Conservation (phyloP, 805 yeast genomes). For the Candida ipomoeae region DNA sequence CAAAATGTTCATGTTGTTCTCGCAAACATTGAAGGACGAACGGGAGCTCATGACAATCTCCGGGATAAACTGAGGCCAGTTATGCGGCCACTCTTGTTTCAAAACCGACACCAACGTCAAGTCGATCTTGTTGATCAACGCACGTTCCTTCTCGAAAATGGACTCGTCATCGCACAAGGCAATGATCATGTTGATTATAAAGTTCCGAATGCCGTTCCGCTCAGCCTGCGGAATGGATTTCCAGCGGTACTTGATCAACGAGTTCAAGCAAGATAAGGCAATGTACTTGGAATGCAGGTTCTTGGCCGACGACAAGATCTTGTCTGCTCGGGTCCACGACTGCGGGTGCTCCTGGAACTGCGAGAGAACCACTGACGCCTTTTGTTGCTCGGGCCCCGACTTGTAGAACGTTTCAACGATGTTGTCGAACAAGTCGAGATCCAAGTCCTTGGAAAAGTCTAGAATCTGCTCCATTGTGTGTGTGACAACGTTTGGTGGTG, state of each 20-base stretch:
- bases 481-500: constrained; percentile 3
- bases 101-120: constrained; percentile 88
- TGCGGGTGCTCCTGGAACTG: constrained; percentile 92
- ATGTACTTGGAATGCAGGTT: constrained; percentile 89
- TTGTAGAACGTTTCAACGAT: constrained; percentile 81
- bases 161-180: constrained; percentile 82
- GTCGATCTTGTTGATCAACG: constrained; percentile 89
- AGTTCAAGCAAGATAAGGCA: constrained; percentile 86
- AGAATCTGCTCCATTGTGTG: constrained; percentile 74
- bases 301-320: constrained; percentile 70
- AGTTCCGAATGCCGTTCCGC: constrained; percentile 88
- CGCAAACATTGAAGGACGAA: constrained; percentile 89
- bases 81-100: constrained; percentile 98
- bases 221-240: constrained; percentile 85
- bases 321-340: constrained; percentile 92
- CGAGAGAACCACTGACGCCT: constrained; percentile 68
- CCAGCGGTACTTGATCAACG: constrained; percentile 89
- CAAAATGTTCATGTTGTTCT: constrained; percentile 92
- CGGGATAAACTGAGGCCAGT: constrained; percentile 97
- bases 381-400: constrained; percentile 61
- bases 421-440: constrained; percentile 72
- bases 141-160: constrained; percentile 64
- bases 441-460: constrained; percentile 81
- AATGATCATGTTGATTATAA: constrained; percentile 89
- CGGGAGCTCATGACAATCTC: constrained; percentile 84